Percentiles rank a stretch among this genome's conserved stretches.
Conservation (phyloP, 148 eudicot genomes). For the Vaccinium macrocarpon region DNA sequence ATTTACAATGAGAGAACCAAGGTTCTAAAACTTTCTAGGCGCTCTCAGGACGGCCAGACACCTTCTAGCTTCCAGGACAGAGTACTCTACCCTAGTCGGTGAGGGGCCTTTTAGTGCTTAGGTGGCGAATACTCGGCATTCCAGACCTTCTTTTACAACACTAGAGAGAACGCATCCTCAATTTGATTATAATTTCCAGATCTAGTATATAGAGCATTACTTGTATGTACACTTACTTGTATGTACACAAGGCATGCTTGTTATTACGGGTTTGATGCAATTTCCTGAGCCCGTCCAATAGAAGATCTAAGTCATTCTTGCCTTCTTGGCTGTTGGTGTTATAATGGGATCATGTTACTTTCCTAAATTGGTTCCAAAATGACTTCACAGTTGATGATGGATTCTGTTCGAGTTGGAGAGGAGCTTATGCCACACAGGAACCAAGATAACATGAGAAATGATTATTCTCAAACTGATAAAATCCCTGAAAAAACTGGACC, state of each 20-base stretch:
- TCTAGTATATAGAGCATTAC: too few species aligned
- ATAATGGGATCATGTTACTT: neutral
- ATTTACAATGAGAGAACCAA: neutral
- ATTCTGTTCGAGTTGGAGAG: constrained; percentile 55
- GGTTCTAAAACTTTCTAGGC: too few species aligned
- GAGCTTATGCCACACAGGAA: constrained; percentile 82
- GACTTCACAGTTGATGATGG: constrained; percentile 61
- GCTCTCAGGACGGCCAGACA: too few species aligned
- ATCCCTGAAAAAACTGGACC: constrained; percentile 26
- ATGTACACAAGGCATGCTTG: neutral
- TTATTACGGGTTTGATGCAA: neutral
- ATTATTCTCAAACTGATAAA: constrained; percentile 22
- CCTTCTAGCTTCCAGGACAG: too few species aligned
- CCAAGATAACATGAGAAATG: constrained; percentile 8
- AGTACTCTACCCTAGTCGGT: too few species aligned
- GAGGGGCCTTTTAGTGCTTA: too few species aligned
- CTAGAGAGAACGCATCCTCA: too few species aligned
- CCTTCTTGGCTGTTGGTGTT: neutral
- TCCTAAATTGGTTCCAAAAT: constrained; percentile 1
- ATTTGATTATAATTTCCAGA: too few species aligned
- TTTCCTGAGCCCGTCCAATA: neutral
- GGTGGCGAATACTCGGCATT: too few species aligned
- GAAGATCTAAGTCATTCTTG: neutral
- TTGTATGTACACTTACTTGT: too few species aligned
- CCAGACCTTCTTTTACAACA: too few species aligned